These are phyloP conservation scores for Candida boleticola DNA, from an alignment of 805 yeast genomes.

Conservation along the genomic window DNA sequence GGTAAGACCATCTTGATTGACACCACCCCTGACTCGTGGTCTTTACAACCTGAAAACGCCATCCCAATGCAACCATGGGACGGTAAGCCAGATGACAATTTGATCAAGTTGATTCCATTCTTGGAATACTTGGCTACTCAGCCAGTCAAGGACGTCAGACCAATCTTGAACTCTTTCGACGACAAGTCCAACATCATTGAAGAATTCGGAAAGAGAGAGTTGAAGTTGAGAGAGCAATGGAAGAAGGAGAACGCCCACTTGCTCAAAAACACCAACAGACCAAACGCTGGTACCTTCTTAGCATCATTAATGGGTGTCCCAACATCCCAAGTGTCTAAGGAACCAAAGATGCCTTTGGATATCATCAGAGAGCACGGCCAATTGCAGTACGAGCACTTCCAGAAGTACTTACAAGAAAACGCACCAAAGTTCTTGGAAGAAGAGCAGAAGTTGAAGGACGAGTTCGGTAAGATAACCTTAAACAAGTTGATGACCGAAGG, in stretches of 20 bases:
- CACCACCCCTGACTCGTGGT: conserved; percentile 65
- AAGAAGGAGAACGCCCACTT: conserved; percentile 48
- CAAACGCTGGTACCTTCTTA: conserved; percentile 50
- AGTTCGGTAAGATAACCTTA: conserved; percentile 77
- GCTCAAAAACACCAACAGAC: conserved; percentile 25
- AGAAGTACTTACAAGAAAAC: conserved; percentile 55
- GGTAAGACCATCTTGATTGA: conserved; percentile 79
- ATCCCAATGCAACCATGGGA: conserved; percentile 81
- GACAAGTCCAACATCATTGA: conserved; percentile 66
- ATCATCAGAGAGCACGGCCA: conserved; percentile 89
- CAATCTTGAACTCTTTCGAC: conserved; percentile 70
- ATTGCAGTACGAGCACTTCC: conserved; percentile 79
- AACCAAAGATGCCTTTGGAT: conserved; percentile 81
- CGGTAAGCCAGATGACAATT: conserved; percentile 78
- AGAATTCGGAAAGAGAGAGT: conserved; percentile 81
- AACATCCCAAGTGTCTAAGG: conserved; percentile 40
- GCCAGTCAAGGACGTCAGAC: conserved; percentile 83
- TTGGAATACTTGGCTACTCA: conserved; percentile 93
- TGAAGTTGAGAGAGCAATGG: conserved; percentile 69
- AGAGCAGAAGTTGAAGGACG: conserved; percentile 81
- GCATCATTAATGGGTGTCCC: conserved; percentile 67
- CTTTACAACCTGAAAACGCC: conserved; percentile 93
- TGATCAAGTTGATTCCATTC: conserved; percentile 83
- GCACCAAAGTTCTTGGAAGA: conserved; percentile 74
- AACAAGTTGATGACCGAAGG: conserved; percentile 85